Percentiles rank a stretch among this genome's conserved stretches.
These are phyloP conservation scores for Sparassis latifolia DNA, from an alignment of 1,284 basidiomycete genomes.

Conservation along the genomic window DNA sequence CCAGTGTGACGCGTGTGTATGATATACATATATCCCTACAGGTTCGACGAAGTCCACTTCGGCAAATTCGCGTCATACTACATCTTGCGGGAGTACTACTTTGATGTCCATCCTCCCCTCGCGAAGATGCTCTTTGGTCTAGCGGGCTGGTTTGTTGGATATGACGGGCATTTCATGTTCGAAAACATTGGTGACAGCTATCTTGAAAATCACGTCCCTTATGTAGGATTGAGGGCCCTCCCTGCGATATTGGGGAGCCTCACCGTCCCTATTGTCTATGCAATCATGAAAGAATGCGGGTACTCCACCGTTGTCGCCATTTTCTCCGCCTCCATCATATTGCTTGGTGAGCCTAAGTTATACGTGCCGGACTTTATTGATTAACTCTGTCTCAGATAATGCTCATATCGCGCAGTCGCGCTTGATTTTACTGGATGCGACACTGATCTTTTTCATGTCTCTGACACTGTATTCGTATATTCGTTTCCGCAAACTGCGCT, in stretches of 20 bases:
- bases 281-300: slow-evolving; percentile 96
- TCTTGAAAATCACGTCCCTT: slow-evolving; percentile 82
- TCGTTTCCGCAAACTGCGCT: slow-evolving; percentile 92
- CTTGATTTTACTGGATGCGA: slow-evolving; percentile 93
- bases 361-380: slow-evolving; percentile 5
- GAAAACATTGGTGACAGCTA: slow-evolving; percentile 96
- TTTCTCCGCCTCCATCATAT: slow-evolving; percentile 80
- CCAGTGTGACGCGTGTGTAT: not conserved
- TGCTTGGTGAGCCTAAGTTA: slow-evolving; percentile 60
- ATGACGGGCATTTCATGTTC: slow-evolving; percentile 91
- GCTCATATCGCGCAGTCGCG: slow-evolving; percentile 94
- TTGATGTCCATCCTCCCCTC: slow-evolving; percentile 97
- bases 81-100: slow-evolving; percentile 90
- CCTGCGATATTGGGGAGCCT: slow-evolving; percentile 88
- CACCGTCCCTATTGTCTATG: slow-evolving; percentile 88
- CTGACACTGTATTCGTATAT: slow-evolving; percentile 94
- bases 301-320: slow-evolving; percentile 87
- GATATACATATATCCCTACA: slow-evolving; percentile 24
- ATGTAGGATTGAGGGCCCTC: slow-evolving; percentile 87
- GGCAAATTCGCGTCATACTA: slow-evolving; percentile 94
- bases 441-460: slow-evolving; percentile 93
- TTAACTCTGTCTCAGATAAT: slow-evolving; percentile 53
- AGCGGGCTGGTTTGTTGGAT: slow-evolving; percentile 94
- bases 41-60: slow-evolving; percentile 97
- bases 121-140: slow-evolving; percentile 91